Conservation (phyloP, 805 yeast genomes). For the Candida suzukii region DNA sequence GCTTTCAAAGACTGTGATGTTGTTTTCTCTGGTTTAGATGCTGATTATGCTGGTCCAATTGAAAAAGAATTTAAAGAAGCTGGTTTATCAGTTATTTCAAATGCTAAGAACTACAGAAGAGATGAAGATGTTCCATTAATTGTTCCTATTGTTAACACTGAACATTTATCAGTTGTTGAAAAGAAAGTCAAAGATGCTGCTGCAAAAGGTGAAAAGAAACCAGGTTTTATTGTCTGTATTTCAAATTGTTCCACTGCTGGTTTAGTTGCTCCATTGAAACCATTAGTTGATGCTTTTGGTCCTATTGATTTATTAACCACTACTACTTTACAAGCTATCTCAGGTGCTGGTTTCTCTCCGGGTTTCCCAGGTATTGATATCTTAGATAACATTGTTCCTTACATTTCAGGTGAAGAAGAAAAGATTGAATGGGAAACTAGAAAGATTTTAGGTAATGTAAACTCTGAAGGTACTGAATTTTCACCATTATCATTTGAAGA, state of each 20-base stretch:
- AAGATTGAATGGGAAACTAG: slow-evolving; percentile 98
- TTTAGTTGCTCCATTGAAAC: slow-evolving; percentile 91
- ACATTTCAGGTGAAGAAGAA: slow-evolving; percentile 94
- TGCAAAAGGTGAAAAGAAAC: slow-evolving; percentile 45
- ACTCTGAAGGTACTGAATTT: slow-evolving; percentile 46
- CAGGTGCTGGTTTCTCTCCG: slow-evolving; percentile 98
- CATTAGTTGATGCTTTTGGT: slow-evolving; percentile 85
- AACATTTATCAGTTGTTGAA: slow-evolving; percentile 72
- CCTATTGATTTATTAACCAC: slow-evolving; percentile 83
- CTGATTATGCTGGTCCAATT: slow-evolving; percentile 88
- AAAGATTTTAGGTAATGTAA: slow-evolving; percentile 74
- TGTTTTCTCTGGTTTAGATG: slow-evolving; percentile 91
- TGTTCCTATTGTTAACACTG: slow-evolving; percentile 93
- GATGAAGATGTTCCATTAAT: slow-evolving; percentile 81
- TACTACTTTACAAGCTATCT: slow-evolving; percentile 93
- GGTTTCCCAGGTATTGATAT: slow-evolving; percentile 96
- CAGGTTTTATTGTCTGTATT: slow-evolving; percentile 88
- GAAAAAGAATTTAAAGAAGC: slow-evolving; percentile 78
- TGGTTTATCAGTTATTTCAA: slow-evolving; percentile 82
- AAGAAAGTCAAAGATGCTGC: slow-evolving; percentile 48
- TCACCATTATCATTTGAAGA: slow-evolving; percentile 57
- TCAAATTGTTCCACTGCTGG: slow-evolving; percentile 99
- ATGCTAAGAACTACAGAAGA: slow-evolving; percentile 95
- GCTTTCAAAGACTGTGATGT: slow-evolving; percentile 85
- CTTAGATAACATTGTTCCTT: slow-evolving; percentile 91